These are phyloP conservation scores for Yamadazyma triangularis DNA, from an alignment of 1,139 yeast species.

Conservation along the genomic window DNA sequence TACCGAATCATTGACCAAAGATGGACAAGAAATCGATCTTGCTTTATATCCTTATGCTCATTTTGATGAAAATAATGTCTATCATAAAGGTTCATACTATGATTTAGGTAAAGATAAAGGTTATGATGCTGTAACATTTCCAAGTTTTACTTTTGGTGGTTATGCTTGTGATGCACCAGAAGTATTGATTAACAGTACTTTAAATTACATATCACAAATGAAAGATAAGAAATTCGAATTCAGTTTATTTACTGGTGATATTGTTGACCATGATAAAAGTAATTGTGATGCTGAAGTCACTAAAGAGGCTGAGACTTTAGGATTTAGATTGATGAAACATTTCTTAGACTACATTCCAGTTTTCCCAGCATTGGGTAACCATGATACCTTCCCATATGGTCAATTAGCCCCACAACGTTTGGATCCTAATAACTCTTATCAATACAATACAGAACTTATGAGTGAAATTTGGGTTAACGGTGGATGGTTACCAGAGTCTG, in stretches of 20 bases:
- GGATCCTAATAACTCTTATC: constrained; percentile 42
- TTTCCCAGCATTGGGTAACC: constrained; percentile 67
- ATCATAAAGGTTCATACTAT: constrained; percentile 36
- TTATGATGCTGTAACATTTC: constrained; percentile 37
- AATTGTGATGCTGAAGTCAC: constrained; percentile 46
- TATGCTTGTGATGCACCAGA: constrained; percentile 67
- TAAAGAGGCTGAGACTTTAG: constrained; percentile 47
- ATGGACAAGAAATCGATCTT: constrained; percentile 14
- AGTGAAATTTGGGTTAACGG: constrained; percentile 50
- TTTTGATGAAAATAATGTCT: constrained; percentile 30
- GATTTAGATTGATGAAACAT: constrained; percentile 51
- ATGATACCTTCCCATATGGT: constrained; percentile 70
- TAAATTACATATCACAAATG: constrained; percentile 37
- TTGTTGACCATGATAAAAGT: constrained; percentile 56
- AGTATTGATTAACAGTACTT: constrained; percentile 50
- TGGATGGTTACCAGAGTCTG: constrained; percentile 31
- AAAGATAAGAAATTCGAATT: constrained; percentile 45
- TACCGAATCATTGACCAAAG: constrained; percentile 22
- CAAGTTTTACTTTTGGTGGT: constrained; percentile 59
- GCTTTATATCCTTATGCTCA: constrained; percentile 31
- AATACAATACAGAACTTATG: constrained; percentile 60
- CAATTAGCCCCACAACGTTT: constrained; percentile 52
- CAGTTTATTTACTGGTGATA: constrained; percentile 65
- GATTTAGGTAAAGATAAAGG: constrained; percentile 35
- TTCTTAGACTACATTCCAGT: constrained; percentile 53